phyloP scores from a whole-genome alignment of 2,329 filamentous ascomycete species.

The Hypoxylon sp. region DNA sequence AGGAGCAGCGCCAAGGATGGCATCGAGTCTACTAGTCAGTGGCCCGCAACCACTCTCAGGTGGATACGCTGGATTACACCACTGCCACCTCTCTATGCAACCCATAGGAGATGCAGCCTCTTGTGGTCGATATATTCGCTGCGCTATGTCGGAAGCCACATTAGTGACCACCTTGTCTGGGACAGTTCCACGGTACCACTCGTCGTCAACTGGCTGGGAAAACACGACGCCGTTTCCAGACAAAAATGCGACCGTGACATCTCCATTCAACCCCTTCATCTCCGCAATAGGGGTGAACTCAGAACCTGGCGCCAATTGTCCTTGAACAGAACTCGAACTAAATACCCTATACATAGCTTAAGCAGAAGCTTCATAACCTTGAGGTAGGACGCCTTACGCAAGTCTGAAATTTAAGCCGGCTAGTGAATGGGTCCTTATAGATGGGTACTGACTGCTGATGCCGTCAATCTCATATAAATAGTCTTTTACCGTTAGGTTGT shows the following conservation, averaged over 20 bases:
- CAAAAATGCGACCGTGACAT: conserved; percentile 31
- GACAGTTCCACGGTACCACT: conserved; percentile 40
- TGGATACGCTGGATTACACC: conserved; percentile 38
- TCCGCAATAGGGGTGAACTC: conserved; percentile 14
- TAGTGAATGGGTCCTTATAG: background rate
- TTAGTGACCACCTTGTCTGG: background rate
- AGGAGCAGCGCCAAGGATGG: conserved; percentile 22
- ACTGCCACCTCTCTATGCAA: conserved; percentile 35
- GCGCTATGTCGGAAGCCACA: background rate
- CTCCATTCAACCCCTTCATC: conserved; percentile 4
- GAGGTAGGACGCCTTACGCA: conserved; percentile 1
- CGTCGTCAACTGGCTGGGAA: conserved; percentile 24
- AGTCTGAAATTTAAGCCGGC: conserved; percentile 9
- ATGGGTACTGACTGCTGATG: background rate
- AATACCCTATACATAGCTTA: background rate
- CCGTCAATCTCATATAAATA: conserved; percentile 1
- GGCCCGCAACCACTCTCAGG: conserved; percentile 33
- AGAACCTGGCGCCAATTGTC: background rate
- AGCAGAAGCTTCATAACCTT: background rate
- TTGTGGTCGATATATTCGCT: conserved; percentile 2
- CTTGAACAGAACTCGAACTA: background rate
- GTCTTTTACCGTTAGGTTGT: background rate
- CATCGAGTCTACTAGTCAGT: conserved; percentile 18
- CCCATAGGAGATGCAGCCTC: conserved; percentile 42
- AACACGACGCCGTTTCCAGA: conserved; percentile 39